Conservation (phyloP, 768 basidiomycete species). For the Pleurotus pulmonarius region DNA sequence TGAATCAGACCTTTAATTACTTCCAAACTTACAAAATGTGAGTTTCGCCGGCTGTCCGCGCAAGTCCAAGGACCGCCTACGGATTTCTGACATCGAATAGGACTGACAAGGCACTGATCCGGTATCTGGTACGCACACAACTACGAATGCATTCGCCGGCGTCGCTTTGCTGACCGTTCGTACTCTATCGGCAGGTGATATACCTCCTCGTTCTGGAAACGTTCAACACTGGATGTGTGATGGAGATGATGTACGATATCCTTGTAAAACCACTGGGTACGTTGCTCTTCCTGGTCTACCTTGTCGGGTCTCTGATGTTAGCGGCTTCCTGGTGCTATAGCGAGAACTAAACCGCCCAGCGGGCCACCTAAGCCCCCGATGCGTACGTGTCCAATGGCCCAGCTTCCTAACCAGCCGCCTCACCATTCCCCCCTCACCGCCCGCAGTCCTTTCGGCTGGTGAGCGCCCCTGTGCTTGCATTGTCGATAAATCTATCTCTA, state of each 20-base stretch:
- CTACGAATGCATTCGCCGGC: background rate
- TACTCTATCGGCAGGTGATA: slow-evolving; percentile 1
- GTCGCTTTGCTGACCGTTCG: background rate
- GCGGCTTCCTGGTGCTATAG: background rate
- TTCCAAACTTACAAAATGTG: slow-evolving; percentile 8
- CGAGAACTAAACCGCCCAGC: background rate
- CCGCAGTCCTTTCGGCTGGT: too few species aligned
- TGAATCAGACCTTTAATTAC: slow-evolving; percentile 7
- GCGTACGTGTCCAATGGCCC: background rate
- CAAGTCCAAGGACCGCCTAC: background rate
- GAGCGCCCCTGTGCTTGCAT: too few species aligned
- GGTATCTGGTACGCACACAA: slow-evolving; percentile 3
- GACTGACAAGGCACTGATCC: slow-evolving; percentile 6
- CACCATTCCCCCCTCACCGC: too few species aligned
- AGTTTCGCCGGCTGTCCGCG: too few species aligned
- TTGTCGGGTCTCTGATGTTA: too few species aligned
- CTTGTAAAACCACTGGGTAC: slow-evolving; percentile 7
- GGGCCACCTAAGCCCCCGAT: background rate
- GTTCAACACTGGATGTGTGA: slow-evolving; percentile 8
- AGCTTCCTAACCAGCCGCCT: background rate
- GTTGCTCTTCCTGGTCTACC: too few species aligned
- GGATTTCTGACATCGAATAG: background rate
- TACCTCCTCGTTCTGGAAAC: slow-evolving; percentile 13
- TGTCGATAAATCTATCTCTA: too few species aligned
- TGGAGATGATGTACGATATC: slow-evolving; percentile 11